phyloP scores from a whole-genome alignment of 768 basidiomycete species.

The Rhizopogon roseolus region DNA sequence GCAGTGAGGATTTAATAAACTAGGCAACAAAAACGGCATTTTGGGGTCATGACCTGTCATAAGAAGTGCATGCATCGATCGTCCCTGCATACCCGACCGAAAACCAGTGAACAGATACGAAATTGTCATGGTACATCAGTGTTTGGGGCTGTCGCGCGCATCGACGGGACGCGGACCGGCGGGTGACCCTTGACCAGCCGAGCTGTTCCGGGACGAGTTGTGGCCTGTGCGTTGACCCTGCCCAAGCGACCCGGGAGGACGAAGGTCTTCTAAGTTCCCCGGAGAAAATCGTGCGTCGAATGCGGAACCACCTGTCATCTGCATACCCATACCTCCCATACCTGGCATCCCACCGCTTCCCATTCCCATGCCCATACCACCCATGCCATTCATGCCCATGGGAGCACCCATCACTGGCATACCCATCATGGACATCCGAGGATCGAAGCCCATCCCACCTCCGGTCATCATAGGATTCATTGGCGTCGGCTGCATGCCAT shows the following conservation, averaged over 20 bases:
- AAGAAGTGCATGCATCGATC: constrained; percentile 3
- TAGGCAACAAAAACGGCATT: constrained; percentile 9
- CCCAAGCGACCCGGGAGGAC: constrained; percentile 22
- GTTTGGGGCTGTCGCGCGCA: constrained; percentile 22
- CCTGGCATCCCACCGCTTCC: constrained; percentile 24
- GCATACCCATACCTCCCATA: constrained; percentile 39
- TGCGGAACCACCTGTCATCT: constrained; percentile 58
- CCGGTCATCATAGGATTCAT: constrained; percentile 59
- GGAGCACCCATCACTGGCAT: constrained; percentile 61
- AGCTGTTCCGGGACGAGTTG: constrained; percentile 43
- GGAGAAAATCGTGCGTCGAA: constrained; percentile 59
- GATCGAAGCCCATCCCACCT: constrained; percentile 54
- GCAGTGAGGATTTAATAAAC: constrained; percentile 12
- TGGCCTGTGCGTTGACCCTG: constrained; percentile 24
- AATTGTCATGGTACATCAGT: constrained; percentile 4
- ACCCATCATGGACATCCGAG: constrained; percentile 80
- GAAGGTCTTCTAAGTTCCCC: constrained; percentile 20
- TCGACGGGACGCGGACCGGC: constrained; percentile 30
- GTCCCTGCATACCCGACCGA: constrained; percentile 1
- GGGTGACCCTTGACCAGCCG: constrained; percentile 53
- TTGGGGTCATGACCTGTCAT: constrained; percentile 4
- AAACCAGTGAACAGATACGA: neutral
- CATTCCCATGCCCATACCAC: constrained; percentile 41
- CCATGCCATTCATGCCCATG: constrained; percentile 36
- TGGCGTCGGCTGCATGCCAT: constrained; percentile 34